Base-by-base conservation (phyloP, 768 basidiomycete genomes). In the Calvatia gigantea region DNA sequence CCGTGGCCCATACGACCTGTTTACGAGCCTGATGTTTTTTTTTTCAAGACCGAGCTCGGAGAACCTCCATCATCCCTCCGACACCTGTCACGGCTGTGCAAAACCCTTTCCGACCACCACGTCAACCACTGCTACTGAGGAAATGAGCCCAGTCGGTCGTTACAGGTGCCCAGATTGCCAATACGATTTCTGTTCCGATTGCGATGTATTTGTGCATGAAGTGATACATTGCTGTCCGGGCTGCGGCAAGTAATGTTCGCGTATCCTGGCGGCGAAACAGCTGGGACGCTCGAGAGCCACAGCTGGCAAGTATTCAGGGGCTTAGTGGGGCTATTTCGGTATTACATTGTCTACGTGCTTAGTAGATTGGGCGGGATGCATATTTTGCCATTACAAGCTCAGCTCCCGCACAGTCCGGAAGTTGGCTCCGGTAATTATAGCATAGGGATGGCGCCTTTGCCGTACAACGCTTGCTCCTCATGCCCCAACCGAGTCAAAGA, bases 161-260 rank as follows among this genome's bases (percentile, higher is more conserved):
- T 99, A 98, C 69, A 80, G 85, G 50, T 98, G 97, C 70, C 86
- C 87, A 2, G 88, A 90, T 21, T 98, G 97, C 72, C 63, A 69
- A 2, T 74, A 89, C 47, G 88, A 97, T 66, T 99, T 98, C 65
- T 98, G 97, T 67, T 81, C 86, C 23, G 95, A 98, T 46, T 99
- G 97, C 67, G 97, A 99, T 72, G 82, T 96, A 17, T 97, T 98
- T 65, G 86, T 98, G 4, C 97, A 98, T 63, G 92, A 96, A 59
- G 93, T 94, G 19, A 76, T 98, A 17, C 96, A 98, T 66, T 93
- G 91, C 57, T 99, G 96, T 74, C 94, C 96, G 0, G 90, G 89
- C 8, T 92, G 89, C 60, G 87, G 86, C 2, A 77, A 75, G 61
- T 77, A 70, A 37, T 0, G 19, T 31, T 21, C 17, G 6, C 25